phyloP scores from a whole-genome alignment of 2,329 filamentous ascomycete species.

The Fusarium tanahbumbuense region DNA sequence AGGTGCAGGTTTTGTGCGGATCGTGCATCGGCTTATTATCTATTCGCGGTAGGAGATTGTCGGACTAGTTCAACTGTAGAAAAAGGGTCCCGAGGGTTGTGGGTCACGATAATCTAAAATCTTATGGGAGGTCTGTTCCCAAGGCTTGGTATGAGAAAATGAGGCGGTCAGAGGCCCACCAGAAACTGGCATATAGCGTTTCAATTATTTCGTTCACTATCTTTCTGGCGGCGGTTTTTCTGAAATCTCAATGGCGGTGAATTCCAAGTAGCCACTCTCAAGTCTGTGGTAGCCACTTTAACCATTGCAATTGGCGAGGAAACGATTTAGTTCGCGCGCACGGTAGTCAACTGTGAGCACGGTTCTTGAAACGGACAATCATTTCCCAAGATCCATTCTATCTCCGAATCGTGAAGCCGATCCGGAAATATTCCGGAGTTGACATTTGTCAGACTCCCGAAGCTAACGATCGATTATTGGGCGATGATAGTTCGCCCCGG shows the following conservation, averaged over 20 bases:
- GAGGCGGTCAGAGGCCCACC: not conserved
- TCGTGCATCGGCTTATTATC: conserved; percentile 10
- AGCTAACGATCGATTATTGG: not conserved
- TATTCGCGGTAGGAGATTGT: conserved; percentile 1
- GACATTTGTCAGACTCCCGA: not conserved
- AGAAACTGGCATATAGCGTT: accelerated
- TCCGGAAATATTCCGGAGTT: not conserved
- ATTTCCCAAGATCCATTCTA: no score
- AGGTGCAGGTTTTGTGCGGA: not conserved
- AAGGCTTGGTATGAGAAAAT: not conserved
- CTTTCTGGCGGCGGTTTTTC: not conserved
- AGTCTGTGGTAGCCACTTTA: not conserved
- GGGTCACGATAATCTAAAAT: not conserved
- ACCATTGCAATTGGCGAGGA: not conserved
- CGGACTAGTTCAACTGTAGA: not conserved
- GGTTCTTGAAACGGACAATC: not conserved
- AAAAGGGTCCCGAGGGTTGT: not conserved
- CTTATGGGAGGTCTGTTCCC: not conserved
- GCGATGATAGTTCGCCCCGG: not conserved
- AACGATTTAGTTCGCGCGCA: not conserved
- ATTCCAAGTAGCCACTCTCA: not conserved
- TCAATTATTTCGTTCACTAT: not conserved
- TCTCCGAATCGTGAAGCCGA: not conserved
- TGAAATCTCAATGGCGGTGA: not conserved
- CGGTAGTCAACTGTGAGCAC: not conserved